phyloP scores from a whole-genome alignment of 306 rosid species.

The Comarum palustre region DNA sequence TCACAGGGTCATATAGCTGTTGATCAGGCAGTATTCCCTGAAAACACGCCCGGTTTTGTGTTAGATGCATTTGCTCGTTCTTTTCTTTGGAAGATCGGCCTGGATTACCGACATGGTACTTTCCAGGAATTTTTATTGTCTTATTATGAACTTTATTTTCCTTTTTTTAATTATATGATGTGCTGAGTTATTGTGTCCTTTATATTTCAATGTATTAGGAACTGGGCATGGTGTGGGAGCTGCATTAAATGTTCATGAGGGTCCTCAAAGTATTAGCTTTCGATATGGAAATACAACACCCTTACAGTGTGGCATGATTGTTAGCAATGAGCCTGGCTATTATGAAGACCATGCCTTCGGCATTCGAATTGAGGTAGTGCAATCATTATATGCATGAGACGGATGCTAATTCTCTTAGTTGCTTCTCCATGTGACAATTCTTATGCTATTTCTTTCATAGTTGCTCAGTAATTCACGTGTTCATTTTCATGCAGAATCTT shows the following conservation, averaged over 20 bases:
- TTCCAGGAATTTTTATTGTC: slow-evolving; percentile 3
- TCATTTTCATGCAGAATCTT: slow-evolving; percentile 69
- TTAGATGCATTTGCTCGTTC: slow-evolving; percentile 96
- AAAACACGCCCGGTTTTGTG: slow-evolving; percentile 88
- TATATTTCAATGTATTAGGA: slow-evolving; percentile 39
- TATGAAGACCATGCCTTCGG: slow-evolving; percentile 95
- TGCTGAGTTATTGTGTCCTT: background rate
- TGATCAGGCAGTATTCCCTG: slow-evolving; percentile 85
- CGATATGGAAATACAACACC: slow-evolving; percentile 82
- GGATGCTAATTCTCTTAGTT: background rate
- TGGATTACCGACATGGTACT: slow-evolving; percentile 93
- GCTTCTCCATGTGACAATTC: background rate
- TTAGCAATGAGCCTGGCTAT: slow-evolving; percentile 98
- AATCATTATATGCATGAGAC: background rate
- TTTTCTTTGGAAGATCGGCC: slow-evolving; percentile 92
- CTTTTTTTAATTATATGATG: background rate
- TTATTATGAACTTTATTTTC: background rate
- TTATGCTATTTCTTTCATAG: background rate
- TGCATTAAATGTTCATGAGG: slow-evolving; percentile 94
- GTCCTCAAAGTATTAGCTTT: slow-evolving; percentile 89
- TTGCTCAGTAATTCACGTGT: slow-evolving; percentile 21
- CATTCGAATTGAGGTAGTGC: slow-evolving; percentile 79
- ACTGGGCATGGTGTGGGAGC: slow-evolving; percentile 99
- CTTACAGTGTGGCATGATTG: slow-evolving; percentile 71
- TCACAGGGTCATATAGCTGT: slow-evolving; percentile 92